Base-by-base conservation (phyloP, 148 eudicot species). In the Cornus kousa region DNA sequence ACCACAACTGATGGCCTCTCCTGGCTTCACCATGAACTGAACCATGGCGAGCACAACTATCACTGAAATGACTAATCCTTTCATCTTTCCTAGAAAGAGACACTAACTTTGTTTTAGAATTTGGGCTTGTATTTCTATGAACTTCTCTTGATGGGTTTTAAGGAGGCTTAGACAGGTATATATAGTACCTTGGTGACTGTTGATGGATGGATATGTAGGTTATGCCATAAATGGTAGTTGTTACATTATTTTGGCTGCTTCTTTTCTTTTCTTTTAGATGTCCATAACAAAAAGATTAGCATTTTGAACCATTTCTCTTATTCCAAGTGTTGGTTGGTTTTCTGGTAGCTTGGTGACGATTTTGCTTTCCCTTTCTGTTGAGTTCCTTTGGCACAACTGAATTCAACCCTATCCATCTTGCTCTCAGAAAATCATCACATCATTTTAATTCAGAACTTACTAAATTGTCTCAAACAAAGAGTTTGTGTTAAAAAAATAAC, bases 21-120 rank as follows among this genome's bases (percentile, higher is more conserved):
- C 66, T 22, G 77, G 78, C 78, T 64, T 31, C 68, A 22, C n/a
- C 78, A 75, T 64, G 57, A 75, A 40, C 78, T 75, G 78, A 75
- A 64, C 11, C 70, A 75, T 39, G 78, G 70, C 70, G 39, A 75
- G 35, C 35, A 65, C 78, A 12, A 65, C 69, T 28, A 64, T 64
- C 35, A 28, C 78, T 31, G 64, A 57, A 1, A 65, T 75, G 14
- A 75, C 57, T 22, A 37, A 53, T 64, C 70, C 78, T 57, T 75
- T 64, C 70, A 75, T 75, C 50, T 75, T 28, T 5, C 55, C 57
- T 23, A n/a, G 39, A 37, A 7, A 13, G 5, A 0, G 3, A 1
- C 33, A 2, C 37, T 35, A 28, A 28, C 28, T 28, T 28, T 57
- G 19, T 1, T 17, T 57, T 4, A 1, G 9, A 57, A 19, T 57